These are phyloP conservation scores for Penicillium glabrum DNA, from an alignment of 2,329 filamentous ascomycete species.

Conservation along the genomic window DNA sequence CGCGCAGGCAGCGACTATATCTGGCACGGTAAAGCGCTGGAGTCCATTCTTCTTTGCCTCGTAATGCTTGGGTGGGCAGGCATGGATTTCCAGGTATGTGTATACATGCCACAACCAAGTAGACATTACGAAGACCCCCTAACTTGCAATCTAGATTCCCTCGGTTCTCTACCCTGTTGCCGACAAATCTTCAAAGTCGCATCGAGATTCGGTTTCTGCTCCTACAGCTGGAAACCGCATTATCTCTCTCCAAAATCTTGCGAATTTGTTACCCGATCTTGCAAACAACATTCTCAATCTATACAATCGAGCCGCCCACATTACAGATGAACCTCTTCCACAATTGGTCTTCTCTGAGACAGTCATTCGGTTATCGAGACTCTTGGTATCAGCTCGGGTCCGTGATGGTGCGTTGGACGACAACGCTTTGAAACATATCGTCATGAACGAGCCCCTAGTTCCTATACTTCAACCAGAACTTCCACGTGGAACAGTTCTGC, in stretches of 20 bases:
- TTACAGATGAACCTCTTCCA: conserved; percentile 54
- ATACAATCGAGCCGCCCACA: conserved; percentile 54
- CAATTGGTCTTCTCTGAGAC: conserved; percentile 58
- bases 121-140: neutral
- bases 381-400: conserved; percentile 53
- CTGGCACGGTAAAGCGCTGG: conserved; percentile 96
- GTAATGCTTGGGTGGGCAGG: conserved; percentile 81
- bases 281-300: conserved; percentile 57
- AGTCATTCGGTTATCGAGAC: conserved; percentile 54
- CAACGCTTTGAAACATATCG: conserved; percentile 59
- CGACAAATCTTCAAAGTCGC: conserved; percentile 50
- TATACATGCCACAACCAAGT: neutral
- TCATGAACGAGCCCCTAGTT: conserved; percentile 50
- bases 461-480: conserved; percentile 33
- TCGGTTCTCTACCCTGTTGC: conserved; percentile 52
- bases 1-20: conserved; percentile 83
- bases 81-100: conserved; percentile 66
- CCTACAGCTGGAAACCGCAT: conserved; percentile 49
- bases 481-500: conserved; percentile 43
- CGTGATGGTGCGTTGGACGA: conserved; percentile 53
- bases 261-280: conserved; percentile 56
- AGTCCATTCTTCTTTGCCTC: conserved; percentile 79
- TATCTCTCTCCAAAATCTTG: conserved; percentile 50
- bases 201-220: conserved; percentile 38
- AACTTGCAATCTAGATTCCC: conserved; percentile 46